Evolutionary conservation across 306 rosid genomes (phyloP).

Genomic region (Nissolia schottii): DNA sequence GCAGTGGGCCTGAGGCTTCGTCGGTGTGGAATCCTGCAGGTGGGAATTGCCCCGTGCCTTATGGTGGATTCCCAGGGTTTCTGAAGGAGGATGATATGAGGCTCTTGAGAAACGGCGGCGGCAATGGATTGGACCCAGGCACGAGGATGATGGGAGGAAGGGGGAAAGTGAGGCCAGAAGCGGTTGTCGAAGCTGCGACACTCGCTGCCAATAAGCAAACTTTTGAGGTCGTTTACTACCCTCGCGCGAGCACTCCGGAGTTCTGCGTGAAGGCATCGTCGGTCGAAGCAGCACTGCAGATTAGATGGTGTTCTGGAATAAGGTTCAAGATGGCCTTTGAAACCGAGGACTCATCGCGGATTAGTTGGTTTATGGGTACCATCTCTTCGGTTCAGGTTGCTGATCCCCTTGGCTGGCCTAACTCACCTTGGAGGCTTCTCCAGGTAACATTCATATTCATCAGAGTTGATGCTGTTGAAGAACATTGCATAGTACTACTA

Average conservation of each 20-base stretch:
- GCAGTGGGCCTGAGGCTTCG: slow-evolving; percentile 57
- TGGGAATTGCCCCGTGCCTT: slow-evolving; percentile 53
- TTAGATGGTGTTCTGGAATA: slow-evolving; percentile 85
- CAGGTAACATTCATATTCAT: slow-evolving; percentile 56
- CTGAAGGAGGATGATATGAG: slow-evolving; percentile 57
- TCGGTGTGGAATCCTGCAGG: slow-evolving; percentile 76
- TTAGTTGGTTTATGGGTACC: slow-evolving; percentile 86
- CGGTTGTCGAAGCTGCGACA: slow-evolving; percentile 66
- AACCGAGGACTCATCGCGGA: slow-evolving; percentile 82
- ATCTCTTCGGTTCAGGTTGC: slow-evolving; percentile 72
- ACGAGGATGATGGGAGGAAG: slow-evolving; percentile 42
- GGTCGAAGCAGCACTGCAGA: slow-evolving; percentile 67
- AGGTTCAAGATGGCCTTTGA: slow-evolving; percentile 97
- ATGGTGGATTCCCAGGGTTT: slow-evolving; percentile 51
- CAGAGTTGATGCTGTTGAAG: not conserved
- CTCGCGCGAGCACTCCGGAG: slow-evolving; percentile 82
- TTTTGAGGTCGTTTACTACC: slow-evolving; percentile 85
- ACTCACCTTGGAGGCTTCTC: slow-evolving; percentile 94
- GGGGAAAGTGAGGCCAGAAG: slow-evolving; percentile 70
- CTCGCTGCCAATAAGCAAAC: slow-evolving; percentile 71
- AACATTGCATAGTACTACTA: slow-evolving; percentile 1
- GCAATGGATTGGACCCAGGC: slow-evolving; percentile 41
- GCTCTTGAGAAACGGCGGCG: slow-evolving; percentile 38
- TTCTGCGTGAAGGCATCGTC: slow-evolving; percentile 76
- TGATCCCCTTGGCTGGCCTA: slow-evolving; percentile 81